These are phyloP conservation scores for Omphalotus guepiniiformis DNA, from an alignment of 768 basidiomycete species.

Conservation along the genomic window DNA sequence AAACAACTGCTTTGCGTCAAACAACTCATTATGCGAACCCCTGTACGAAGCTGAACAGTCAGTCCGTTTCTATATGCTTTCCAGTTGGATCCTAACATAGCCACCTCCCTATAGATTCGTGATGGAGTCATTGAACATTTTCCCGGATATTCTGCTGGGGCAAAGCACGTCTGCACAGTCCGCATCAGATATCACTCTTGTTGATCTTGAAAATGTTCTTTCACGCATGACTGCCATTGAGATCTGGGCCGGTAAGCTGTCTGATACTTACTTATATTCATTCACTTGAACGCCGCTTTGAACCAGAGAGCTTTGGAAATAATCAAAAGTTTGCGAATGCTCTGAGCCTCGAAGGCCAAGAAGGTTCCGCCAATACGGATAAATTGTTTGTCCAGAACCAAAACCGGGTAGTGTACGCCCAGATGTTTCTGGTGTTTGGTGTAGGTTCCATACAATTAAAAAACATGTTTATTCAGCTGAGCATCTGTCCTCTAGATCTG, in stretches of 20 bases:
- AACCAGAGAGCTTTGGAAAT: conserved; percentile 3
- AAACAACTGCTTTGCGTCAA: not conserved
- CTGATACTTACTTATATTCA: too few species aligned
- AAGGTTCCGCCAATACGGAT: not conserved
- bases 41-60: conserved; percentile 6
- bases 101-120: not conserved
- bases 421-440: not conserved
- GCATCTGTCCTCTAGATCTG: not conserved
- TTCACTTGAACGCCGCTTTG: too few species aligned
- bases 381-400: not conserved
- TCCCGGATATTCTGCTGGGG: not conserved
- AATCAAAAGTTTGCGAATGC: conserved; percentile 1
- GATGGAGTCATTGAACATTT: conserved; percentile 5
- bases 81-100: not conserved
- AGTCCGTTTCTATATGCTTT: not conserved
- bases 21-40: not conserved
- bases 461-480: not conserved
- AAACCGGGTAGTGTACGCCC: not conserved
- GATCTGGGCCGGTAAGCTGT: conserved; percentile 4
- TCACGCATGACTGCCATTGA: conserved; percentile 8
- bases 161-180: not conserved
- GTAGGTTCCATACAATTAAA: not conserved
- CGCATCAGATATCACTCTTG: not conserved
- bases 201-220: conserved; percentile 5
- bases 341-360: not conserved